These are phyloP conservation scores for Malassezia slooffiae DNA, from an alignment of 1,284 basidiomycete species.

Conservation along the genomic window DNA sequence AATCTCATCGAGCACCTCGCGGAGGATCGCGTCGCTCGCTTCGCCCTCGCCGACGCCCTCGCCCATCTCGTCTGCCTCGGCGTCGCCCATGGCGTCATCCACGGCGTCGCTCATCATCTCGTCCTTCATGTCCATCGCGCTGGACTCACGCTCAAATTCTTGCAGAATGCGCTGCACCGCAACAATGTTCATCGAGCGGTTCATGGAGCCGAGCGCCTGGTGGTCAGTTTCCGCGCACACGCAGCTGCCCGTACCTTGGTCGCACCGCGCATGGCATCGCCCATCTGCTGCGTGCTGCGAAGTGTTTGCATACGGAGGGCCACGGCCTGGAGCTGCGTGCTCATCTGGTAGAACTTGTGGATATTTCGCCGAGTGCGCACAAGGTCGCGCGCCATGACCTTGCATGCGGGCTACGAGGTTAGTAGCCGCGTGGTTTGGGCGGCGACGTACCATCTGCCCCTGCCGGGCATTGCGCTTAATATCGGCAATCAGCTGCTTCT, in stretches of 20 bases:
- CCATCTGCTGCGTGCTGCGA: slow-evolving; percentile 96
- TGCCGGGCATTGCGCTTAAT: slow-evolving; percentile 93
- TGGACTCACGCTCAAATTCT: slow-evolving; percentile 92
- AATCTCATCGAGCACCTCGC: slow-evolving; percentile 93
- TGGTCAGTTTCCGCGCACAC: background rate
- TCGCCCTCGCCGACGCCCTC: slow-evolving; percentile 64
- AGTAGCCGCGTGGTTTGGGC: slow-evolving; percentile 18
- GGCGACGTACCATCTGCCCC: slow-evolving; percentile 72
- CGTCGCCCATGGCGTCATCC: slow-evolving; percentile 95
- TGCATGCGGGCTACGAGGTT: too few relatives aligned
- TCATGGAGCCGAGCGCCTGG: slow-evolving; percentile 94
- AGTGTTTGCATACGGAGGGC: slow-evolving; percentile 90
- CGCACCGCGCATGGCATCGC: slow-evolving; percentile 95
- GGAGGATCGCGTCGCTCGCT: slow-evolving; percentile 89
- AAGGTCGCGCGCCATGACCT: slow-evolving; percentile 97
- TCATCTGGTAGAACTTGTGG: slow-evolving; percentile 98
- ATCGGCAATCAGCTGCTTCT: slow-evolving; percentile 55
- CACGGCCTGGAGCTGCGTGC: slow-evolving; percentile 93
- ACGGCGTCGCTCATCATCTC: slow-evolving; percentile 99
- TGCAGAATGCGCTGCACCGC: slow-evolving; percentile 91
- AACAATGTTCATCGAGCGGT: slow-evolving; percentile 84
- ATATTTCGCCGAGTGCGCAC: slow-evolving; percentile 88
- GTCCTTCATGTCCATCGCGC: slow-evolving; percentile 99
- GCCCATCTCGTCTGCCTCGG: slow-evolving; percentile 50
- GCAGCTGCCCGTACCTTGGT: slow-evolving; percentile 57